Evolutionary conservation across 2,329 filamentous ascomycete genomes (phyloP), one percentile per base, ranked within the genome.

Genomic region (Lachnellula cervina): DNA sequence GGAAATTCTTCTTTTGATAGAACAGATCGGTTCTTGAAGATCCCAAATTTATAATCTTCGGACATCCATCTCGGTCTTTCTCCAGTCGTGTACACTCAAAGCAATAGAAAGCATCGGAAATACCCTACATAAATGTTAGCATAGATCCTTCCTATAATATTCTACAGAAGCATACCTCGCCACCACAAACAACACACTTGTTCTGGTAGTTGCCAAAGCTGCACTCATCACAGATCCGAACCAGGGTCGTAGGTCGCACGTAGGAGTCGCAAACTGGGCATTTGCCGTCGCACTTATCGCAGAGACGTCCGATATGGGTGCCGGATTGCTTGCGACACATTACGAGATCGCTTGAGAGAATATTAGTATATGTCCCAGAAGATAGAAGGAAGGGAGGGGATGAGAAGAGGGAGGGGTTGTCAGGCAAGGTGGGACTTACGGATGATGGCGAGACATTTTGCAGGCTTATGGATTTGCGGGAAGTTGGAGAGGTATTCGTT

Each of bases 191-290:
- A 65, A 99, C 91, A 72, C 94, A 99, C 75, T 99, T 99, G 79
- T 99, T 99, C 77, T 97, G 94, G 79, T 97, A 99, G 81, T 99
- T 99, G 70, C 94, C 94, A 73, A 99, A 99, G 72, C 89, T 92
- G 80, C 94, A 99, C 77, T 99, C 94, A 78, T 99, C 94, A 80
- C 94, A 99, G 77, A 99, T 97, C 69, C 93, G 90, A 59, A 96
- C 94, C 55, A 97, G 87, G 8, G 94, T 97, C 28, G 94, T 99
- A 13, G 94, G 94, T 16, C 94, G 92, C 62, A 99, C 94, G 82
- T 99, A 99, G 59, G 90, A 96, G 73, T 99, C 94, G 84, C 94
- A 99, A 59, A 99, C 92, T 63, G 94, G 94, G 70, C 94, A 99
- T 79, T 99, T 99, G 74, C 94, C 94, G 77, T 99, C 94, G 80